A percentile compares a stretch with the other conserved stretches of the same genome.
Conservation (phyloP, 345 rosid genomes). For the Angophora floribunda region DNA sequence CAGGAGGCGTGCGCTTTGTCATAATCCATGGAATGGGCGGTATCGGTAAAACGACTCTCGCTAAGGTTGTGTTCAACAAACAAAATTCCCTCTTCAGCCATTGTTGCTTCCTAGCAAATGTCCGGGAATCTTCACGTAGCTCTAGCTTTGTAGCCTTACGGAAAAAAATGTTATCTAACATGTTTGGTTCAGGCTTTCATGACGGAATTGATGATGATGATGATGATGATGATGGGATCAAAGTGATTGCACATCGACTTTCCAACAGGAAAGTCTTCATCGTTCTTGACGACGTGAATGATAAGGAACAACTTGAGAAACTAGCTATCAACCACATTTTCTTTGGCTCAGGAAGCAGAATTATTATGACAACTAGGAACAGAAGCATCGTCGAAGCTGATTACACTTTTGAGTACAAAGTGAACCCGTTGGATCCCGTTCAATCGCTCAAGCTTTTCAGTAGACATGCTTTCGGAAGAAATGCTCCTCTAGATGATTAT, state of each 20-base stretch:
- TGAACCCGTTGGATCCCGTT: not conserved
- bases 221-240: not conserved
- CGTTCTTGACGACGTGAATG: not conserved
- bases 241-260: not conserved
- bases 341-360: not conserved
- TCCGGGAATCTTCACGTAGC: accelerated
- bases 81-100: not conserved
- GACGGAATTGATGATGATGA: accelerated
- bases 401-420: not conserved
- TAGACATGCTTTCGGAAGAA: not conserved
- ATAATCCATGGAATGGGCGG: not conserved
- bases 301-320: not conserved
- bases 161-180: not conserved
- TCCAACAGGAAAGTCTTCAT: not conserved
- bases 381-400: not conserved
- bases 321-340: not conserved
- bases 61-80: not conserved
- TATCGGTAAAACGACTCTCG: not conserved
- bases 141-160: not conserved
- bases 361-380: not conserved
- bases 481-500: not conserved
- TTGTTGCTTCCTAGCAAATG: not conserved
- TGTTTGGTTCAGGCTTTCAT: not conserved
- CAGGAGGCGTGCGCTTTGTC: not conserved
- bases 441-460: not conserved